phyloP scores from a whole-genome alignment of 768 basidiomycete genomes.

The Leccinum obscurum region DNA sequence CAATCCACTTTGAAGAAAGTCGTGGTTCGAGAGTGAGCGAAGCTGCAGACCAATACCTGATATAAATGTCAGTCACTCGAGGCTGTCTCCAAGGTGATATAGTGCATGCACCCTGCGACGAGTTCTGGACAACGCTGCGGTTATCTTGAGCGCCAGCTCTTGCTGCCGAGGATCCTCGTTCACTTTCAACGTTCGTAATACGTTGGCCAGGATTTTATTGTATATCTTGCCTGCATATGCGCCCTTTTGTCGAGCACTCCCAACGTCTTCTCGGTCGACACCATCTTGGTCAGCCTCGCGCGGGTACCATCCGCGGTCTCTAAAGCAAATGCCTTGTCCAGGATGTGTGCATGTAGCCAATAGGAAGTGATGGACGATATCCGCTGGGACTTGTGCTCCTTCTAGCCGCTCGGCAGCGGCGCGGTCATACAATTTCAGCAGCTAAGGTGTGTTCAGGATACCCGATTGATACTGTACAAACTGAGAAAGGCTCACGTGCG shows the following conservation, averaged over 20 bases:
- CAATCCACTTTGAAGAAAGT: conserved; percentile 87
- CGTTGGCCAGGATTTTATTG: conserved; percentile 80
- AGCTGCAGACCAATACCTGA: conserved; percentile 69
- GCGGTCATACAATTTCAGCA: conserved; percentile 76
- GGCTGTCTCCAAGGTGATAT: conserved; percentile 4
- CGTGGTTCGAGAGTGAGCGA: conserved; percentile 80
- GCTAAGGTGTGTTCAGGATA: conserved; percentile 36
- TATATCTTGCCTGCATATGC: conserved; percentile 49
- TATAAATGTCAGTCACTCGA: conserved; percentile 15
- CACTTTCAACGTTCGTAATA: conserved; percentile 76
- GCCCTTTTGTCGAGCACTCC: conserved; percentile 33
- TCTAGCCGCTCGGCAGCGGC: conserved; percentile 46
- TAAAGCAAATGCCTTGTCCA: conserved; percentile 84
- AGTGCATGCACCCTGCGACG: conserved; percentile 62
- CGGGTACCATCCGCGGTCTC: conserved; percentile 88
- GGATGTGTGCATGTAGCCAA: conserved; percentile 80
- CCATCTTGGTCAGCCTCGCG: conserved; percentile 53
- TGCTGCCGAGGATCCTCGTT: conserved; percentile 87
- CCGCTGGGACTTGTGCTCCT: conserved; percentile 62
- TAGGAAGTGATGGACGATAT: conserved; percentile 85
- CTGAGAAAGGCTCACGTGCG: conserved; percentile 48
- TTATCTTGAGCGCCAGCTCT: conserved; percentile 77
- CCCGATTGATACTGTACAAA: not conserved
- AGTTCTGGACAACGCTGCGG: conserved; percentile 84
- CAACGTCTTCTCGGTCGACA: conserved; percentile 39